A percentile compares a stretch with the other conserved stretches of the same genome.
Conservation (phyloP, 495 filamentous ascomycete genomes). For the Xylaria acuta region DNA sequence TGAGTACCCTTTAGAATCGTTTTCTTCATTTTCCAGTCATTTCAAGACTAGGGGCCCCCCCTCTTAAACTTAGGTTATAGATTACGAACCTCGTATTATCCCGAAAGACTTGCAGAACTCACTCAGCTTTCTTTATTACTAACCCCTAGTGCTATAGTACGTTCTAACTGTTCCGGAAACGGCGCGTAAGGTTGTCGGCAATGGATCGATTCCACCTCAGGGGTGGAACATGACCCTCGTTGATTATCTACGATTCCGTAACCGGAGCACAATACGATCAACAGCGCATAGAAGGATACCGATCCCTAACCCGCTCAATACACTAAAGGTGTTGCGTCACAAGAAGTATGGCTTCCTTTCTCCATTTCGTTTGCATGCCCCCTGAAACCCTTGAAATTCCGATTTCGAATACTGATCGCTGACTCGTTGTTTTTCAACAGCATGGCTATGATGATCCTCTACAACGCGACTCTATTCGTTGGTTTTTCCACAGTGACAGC, state of each 20-base stretch:
- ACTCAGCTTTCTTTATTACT: neutral
- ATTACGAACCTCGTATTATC: neutral
- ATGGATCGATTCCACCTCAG: conserved; percentile 65
- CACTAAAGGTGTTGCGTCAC: conserved; percentile 68
- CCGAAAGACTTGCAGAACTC: neutral
- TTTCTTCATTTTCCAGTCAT: neutral
- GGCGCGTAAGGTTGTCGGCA: conserved; percentile 71
- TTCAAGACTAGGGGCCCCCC: neutral
- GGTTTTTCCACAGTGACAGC: conserved; percentile 54
- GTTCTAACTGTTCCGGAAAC: conserved; percentile 69
- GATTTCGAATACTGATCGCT: neutral
- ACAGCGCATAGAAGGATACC: conserved; percentile 50
- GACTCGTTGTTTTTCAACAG: neutral
- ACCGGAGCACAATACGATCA: conserved; percentile 35
- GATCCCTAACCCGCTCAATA: conserved; percentile 74
- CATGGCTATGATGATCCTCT: conserved; percentile 48
- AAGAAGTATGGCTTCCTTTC: conserved; percentile 56
- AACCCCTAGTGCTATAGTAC: conserved; percentile 39
- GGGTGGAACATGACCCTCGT: conserved; percentile 60
- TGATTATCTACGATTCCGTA: conserved; percentile 48
- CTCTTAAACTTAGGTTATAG: neutral
- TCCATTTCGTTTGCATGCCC: too few species aligned
- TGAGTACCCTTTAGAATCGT: neutral
- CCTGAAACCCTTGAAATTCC: neutral
- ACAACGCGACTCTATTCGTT: conserved; percentile 60